phyloP scores from a whole-genome alignment of 139 green algal genomes.

The Limnomonas spitsbergensis region DNA sequence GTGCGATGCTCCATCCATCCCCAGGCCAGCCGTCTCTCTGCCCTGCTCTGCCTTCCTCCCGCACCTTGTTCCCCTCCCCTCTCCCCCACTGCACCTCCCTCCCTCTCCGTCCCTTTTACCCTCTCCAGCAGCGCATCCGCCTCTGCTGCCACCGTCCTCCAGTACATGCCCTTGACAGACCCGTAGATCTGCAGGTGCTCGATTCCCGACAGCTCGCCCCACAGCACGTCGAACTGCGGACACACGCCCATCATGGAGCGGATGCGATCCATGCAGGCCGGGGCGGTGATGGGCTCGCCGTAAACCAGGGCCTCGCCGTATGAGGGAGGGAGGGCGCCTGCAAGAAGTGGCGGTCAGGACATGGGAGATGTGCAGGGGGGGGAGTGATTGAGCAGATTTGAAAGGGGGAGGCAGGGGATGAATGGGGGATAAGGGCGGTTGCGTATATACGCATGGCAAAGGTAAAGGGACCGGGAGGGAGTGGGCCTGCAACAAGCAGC shows the following conservation, averaged over 20 bases:
- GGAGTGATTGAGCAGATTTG: no score
- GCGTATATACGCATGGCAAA: no score
- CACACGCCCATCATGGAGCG: conserved; percentile 82
- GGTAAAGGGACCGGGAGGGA: no score
- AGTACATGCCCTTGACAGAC: conserved; percentile 70
- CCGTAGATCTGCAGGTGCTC: conserved; percentile 92
- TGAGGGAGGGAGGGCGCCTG: conserved; percentile 53
- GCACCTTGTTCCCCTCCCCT: no score
- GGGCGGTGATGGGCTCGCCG: conserved; percentile 58
- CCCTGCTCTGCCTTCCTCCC: no score
- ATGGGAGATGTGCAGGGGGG: no score
- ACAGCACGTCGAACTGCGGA: conserved; percentile 96
- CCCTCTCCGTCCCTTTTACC: conserved; percentile 1
- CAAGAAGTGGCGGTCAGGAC: no score
- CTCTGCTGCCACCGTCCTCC: conserved; percentile 25
- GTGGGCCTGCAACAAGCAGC: no score
- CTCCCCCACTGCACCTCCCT: background rate
- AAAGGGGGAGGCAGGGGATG: no score
- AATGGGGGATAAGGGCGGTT: no score
- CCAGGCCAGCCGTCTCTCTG: no score
- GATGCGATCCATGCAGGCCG: conserved; percentile 70
- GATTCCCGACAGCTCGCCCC: conserved; percentile 76
- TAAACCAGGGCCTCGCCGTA: conserved; percentile 79
- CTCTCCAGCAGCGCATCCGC: conserved; percentile 44
- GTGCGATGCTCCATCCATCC: no score